Base-by-base conservation (phyloP, 78 protist genomes). In the Dictyostelium brefeldianum region DNA sequence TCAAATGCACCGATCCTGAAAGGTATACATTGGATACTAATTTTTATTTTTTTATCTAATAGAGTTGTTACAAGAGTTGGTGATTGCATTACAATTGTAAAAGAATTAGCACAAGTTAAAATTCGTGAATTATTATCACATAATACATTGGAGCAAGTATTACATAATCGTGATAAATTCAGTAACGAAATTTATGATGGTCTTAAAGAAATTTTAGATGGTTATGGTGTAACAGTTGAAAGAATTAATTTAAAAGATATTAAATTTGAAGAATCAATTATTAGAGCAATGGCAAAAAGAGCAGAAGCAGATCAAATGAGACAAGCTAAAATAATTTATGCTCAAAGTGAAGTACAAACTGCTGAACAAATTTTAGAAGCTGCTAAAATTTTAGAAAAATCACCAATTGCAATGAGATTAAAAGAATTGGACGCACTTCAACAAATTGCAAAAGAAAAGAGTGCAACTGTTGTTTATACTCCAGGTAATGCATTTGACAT, bases 111-210 rank as follows among this genome's bases (percentile, higher is more conserved):
- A 54, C 83, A 85, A 29, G 15, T 85, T 43, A 85, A 85, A 57
- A 75, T 85, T 47, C 67, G 92, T 57, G 92, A 85, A 65, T 7
- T 75, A 14, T 48, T 85, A 47, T 85, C 92, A 74, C 82, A 85
- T 27, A 85, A 85, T 59, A 74, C 83, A 15, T 59, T 85, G 47
- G 83, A 85, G 18, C 82, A 85, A 10, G 83, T 85, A 12, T 75
- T 85, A 48, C 83, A 75, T 27, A 85, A 85, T 29, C 71, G 92
- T 48, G 92, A 85, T 22, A 85, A 85, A 78, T 75, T 85, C 80
- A 25, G 50, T 46, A 15, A 20, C 7, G 83, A 85, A 70, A 85
- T 85, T 41, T 56, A 50, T 75, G 81, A 83, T 22, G 65, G 31
- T 25, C 27, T 75, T 1, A 46, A 46, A 57, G 71, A 53, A 2